These are phyloP conservation scores for Gossypium sturtianum DNA, from an alignment of 345 rosid species.

Conservation along the genomic window DNA sequence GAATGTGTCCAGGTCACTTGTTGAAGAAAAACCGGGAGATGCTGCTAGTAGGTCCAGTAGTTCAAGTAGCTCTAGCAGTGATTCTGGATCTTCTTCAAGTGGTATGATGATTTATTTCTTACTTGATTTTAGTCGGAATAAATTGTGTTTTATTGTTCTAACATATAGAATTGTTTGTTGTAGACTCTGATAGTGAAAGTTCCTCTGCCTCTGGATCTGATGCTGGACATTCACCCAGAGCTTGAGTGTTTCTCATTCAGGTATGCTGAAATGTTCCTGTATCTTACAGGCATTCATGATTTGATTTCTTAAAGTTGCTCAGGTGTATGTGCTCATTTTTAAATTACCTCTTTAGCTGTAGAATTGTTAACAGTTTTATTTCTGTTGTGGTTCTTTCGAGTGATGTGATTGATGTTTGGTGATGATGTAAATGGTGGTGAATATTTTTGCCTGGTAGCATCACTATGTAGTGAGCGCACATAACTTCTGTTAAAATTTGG, in stretches of 20 bases:
- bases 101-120: slow-evolving; percentile 38
- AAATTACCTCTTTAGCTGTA: not conserved
- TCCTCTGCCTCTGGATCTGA: slow-evolving; percentile 91
- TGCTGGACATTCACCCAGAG: slow-evolving; percentile 23
- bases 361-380: not conserved
- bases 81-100: slow-evolving; percentile 92
- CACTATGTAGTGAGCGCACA: not conserved
- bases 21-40: slow-evolving; percentile 51
- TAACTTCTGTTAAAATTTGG: not conserved
- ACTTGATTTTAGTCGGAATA: not conserved
- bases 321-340: not conserved
- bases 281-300: not conserved
- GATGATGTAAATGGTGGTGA: not conserved
- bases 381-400: not conserved
- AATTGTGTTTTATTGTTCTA: not conserved
- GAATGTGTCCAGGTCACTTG: slow-evolving; percentile 29
- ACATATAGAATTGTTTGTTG: slow-evolving; percentile 18
- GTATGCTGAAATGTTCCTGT: not conserved
- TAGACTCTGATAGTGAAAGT: slow-evolving; percentile 90
- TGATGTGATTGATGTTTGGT: not conserved
- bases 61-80: slow-evolving; percentile 96
- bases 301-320: not conserved
- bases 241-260: slow-evolving; percentile 3
- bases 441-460: not conserved
- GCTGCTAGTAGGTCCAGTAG: slow-evolving; percentile 84